These are phyloP conservation scores for Podospora didyma DNA, from an alignment of 495 filamentous ascomycete species.

Conservation along the genomic window DNA sequence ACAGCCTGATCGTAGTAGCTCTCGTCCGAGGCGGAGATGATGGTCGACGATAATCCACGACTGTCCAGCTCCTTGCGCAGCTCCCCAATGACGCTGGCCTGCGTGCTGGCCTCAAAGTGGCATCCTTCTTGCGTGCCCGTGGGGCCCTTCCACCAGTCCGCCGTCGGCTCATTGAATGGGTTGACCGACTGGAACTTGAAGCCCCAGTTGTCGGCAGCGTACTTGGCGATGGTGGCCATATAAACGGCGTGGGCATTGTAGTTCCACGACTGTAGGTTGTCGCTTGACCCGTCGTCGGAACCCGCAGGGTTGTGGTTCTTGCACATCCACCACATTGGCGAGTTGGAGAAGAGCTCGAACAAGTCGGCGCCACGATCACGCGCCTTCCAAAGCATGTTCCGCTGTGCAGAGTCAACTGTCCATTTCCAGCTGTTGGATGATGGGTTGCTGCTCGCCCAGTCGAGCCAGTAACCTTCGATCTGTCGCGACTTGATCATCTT, in stretches of 20 bases:
- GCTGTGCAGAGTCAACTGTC: conserved; percentile 28
- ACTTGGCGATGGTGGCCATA: conserved; percentile 35
- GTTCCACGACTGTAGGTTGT: conserved; percentile 39
- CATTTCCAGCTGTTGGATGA: conserved; percentile 30
- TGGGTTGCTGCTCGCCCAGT: conserved; percentile 25
- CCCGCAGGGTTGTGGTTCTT: conserved; percentile 37
- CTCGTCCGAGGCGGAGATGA: conserved; percentile 31
- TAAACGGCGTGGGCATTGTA: conserved; percentile 32
- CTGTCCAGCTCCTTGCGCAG: conserved; percentile 25
- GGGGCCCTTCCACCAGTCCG: conserved; percentile 35
- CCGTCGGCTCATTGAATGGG: conserved; percentile 36
- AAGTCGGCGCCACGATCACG: conserved; percentile 26
- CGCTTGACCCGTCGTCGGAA: conserved; percentile 20
- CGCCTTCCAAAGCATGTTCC: conserved; percentile 32
- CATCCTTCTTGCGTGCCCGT: conserved; percentile 35
- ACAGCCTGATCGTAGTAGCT: conserved; percentile 29
- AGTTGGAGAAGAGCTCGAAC: conserved; percentile 39
- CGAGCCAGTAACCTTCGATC: conserved; percentile 34
- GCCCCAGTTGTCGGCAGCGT: conserved; percentile 32
- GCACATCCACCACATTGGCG: conserved; percentile 40
- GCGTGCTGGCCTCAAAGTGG: conserved; percentile 27
- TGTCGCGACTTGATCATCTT: conserved; percentile 32
- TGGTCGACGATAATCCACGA: conserved; percentile 19
- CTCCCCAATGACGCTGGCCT: conserved; percentile 21
- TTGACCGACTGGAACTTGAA: conserved; percentile 31